These are phyloP conservation scores for Fonsecaea multimorphosa DNA, from an alignment of 2,329 filamentous ascomycete species.

Conservation along the genomic window DNA sequence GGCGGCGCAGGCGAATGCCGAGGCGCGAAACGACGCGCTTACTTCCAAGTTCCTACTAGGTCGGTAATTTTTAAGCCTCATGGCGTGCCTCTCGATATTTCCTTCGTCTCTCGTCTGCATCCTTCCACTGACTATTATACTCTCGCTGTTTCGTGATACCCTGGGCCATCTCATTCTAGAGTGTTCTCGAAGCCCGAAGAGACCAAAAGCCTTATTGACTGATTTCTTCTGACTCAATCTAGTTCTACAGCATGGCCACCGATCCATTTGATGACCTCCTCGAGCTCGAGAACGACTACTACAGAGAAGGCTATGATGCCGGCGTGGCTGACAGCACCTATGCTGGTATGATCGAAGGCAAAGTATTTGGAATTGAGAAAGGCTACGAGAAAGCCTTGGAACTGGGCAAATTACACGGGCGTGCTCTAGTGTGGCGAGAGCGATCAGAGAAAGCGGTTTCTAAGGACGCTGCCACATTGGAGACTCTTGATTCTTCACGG, in stretches of 20 bases:
- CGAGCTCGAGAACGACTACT: constrained; percentile 72
- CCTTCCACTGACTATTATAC: background rate
- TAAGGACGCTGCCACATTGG: background rate
- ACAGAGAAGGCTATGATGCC: constrained; percentile 78
- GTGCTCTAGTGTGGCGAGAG: constrained; percentile 82
- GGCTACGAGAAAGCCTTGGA: constrained; percentile 92
- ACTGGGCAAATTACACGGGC: constrained; percentile 78
- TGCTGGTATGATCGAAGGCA: constrained; percentile 84
- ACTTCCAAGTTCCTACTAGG: too few species aligned
- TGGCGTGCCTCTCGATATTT: background rate
- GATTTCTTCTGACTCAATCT: too few species aligned
- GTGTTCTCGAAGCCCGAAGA: background rate
- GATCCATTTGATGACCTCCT: constrained; percentile 64
- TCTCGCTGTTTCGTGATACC: background rate
- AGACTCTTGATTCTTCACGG: background rate
- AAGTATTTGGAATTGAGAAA: constrained; percentile 86
- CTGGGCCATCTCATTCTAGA: background rate
- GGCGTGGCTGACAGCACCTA: constrained; percentile 76
- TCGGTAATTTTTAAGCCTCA: constrained; percentile 33
- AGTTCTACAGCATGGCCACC: constrained; percentile 44
- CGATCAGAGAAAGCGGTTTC: constrained; percentile 48
- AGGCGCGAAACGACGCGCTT: constrained; percentile 26
- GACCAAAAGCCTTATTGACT: background rate
- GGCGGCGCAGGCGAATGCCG: constrained; percentile 12
- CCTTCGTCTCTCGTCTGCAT: background rate